Base-by-base conservation (phyloP, 805 yeast genomes). In the Teunomyces tritomae region DNA sequence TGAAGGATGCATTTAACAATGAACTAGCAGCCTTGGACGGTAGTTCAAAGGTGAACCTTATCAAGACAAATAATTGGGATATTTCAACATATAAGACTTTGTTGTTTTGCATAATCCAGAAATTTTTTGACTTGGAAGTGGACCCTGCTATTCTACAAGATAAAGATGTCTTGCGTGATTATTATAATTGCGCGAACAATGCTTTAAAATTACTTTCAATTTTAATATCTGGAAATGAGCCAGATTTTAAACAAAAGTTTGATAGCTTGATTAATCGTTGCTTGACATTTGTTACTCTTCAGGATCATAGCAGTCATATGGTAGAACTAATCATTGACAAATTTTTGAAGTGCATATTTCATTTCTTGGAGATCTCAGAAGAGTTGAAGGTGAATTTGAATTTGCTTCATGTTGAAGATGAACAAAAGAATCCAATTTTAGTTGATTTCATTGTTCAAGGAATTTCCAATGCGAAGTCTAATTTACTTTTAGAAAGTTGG, bases 81-180 rank as follows among this genome's bases (percentile, higher is more conserved):
- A 59, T 73, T 67, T 79, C 88, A 0, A 82, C 86, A 1, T 86
- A 84, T 59, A 84, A 84, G 53, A 77, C 81, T 7, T 68, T 85
- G 24, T 56, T 83, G 0, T 49, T 83, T 11, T 62, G 70, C 37
- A 67, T 79, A 2, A 50, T 83, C 10, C 61, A 72, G 39, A 77
- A 71, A 44, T 82, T 82, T 53, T 61, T 85, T 41, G 57, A 63
- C 5, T 54, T 69, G 32, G 55, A 54, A 29, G 28, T 67, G 2
- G 49, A 52, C 20, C 35, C 43, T 1, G 58, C 52, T 32, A 33
- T 61, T 33, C 52, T 65, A 3, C 51, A 61, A 4, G 59, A 63
- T 43, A 48, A 46, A 2, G 37, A 27, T 7, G 39, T 44, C 1
- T 39, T 65, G 34, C 44, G 54, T 0, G 50, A 55, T 4, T 61